A percentile compares a stretch with the other conserved stretches of the same genome.
Evolutionary conservation across 768 basidiomycete genomes (phyloP).

Genomic region (Russula olivacea): DNA sequence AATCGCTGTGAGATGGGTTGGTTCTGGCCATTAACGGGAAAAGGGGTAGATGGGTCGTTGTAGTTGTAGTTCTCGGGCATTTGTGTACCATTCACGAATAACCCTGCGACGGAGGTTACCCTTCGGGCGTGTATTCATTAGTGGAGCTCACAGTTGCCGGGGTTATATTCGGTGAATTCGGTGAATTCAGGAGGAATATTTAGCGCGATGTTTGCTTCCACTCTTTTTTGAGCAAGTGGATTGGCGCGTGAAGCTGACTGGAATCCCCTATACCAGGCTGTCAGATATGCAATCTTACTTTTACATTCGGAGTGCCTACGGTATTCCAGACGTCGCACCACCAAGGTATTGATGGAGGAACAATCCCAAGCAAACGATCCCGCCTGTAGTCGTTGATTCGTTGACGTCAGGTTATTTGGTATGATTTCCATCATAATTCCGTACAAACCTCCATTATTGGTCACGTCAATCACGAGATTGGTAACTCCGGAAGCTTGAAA

Average conservation of each 20-base stretch:
- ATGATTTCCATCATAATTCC: too few relatives aligned
- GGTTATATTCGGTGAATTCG: too few relatives aligned
- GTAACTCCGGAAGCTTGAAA: conserved; percentile 47
- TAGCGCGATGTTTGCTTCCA: conserved; percentile 46
- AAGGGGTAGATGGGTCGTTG: conserved; percentile 29
- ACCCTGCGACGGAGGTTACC: conserved; percentile 21
- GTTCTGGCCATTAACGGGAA: conserved; percentile 29
- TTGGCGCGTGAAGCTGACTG: conserved; percentile 50
- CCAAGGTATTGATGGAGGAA: conserved; percentile 55
- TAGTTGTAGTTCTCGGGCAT: conserved; percentile 31
- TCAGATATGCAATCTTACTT: not conserved
- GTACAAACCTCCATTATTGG: conserved; percentile 54
- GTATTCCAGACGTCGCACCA: conserved; percentile 44
- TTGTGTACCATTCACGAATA: conserved; percentile 32
- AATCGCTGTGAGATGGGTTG: conserved; percentile 34
- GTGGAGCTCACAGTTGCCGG: conserved; percentile 43
- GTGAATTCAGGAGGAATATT: conserved; percentile 32
- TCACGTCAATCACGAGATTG: conserved; percentile 50
- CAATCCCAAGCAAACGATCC: conserved; percentile 55
- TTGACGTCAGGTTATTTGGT: not conserved
- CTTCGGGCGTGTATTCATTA: too few relatives aligned
- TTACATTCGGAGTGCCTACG: conserved; percentile 35
- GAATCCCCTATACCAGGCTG: conserved; percentile 42
- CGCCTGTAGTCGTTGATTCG: conserved; percentile 34
- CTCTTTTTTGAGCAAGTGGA: conserved; percentile 53